Percentiles rank a stretch among this genome's conserved stretches.
Conservation (phyloP, 2,329 filamentous ascomycete genomes). For the Fusarium compactum region DNA sequence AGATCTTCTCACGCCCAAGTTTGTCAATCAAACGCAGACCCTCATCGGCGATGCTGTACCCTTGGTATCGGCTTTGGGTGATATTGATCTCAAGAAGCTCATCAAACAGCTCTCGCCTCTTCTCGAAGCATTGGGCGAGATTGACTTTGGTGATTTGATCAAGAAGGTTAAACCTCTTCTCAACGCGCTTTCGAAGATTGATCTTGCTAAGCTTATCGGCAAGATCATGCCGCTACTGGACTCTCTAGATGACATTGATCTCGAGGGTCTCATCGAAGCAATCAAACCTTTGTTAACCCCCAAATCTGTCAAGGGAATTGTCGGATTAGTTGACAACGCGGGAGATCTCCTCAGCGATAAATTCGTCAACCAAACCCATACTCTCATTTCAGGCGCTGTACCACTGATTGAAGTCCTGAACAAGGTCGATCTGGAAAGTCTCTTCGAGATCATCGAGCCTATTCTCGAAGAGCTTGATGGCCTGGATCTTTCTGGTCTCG, state of each 20-base stretch:
- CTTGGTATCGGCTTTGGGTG: conserved; percentile 51
- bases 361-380: conserved; percentile 58
- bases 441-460: conserved; percentile 53
- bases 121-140: conserved; percentile 49
- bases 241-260: conserved; percentile 50
- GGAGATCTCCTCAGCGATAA: conserved; percentile 53
- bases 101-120: conserved; percentile 49
- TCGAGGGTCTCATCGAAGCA: conserved; percentile 51
- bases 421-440: conserved; percentile 54
- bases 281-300: conserved; percentile 53
- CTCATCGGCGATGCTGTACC: conserved; percentile 54
- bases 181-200: conserved; percentile 48
- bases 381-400: conserved; percentile 53
- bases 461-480: conserved; percentile 52
- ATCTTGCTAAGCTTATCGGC: conserved; percentile 47
- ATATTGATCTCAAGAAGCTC: conserved; percentile 53
- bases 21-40: conserved; percentile 48
- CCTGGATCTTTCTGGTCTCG: conserved; percentile 52
- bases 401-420: conserved; percentile 53
- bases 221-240: conserved; percentile 51
- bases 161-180: conserved; percentile 49
- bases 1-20: conserved; percentile 48
- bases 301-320: conserved; percentile 50
- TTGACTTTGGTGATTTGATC: conserved; percentile 52
- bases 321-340: conserved; percentile 54